Evolutionary conservation across 1,139 yeast genomes (phyloP), one percentile per base, ranked within the genome.

Genomic region (Kodamaea sp.): DNA sequence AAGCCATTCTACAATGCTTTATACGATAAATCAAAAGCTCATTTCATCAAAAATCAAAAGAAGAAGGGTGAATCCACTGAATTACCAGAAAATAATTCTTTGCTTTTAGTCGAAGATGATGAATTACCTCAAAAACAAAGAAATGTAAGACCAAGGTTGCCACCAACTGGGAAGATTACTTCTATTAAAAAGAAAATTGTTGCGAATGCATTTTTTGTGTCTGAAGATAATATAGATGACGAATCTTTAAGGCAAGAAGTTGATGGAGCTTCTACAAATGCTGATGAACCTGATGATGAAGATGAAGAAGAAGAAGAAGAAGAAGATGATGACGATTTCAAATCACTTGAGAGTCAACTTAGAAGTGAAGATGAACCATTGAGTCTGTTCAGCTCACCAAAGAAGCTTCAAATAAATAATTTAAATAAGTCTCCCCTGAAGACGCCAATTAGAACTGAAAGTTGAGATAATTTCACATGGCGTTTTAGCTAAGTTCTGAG

Each of bases 161-260:
- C 97, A 2, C 97, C 97, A 0, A 88, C 90, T 8, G 98, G 97
- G 34, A 90, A 87, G 58, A 86, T 92, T 29, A 63, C 84, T 0
- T 71, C 78, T 2, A 67, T 80, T 27, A 89, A 87, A 64, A 87
- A 83, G 65, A 80, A 75, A 52, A 57, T 73, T 8, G 62, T 80
- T 6, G 65, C 77, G 1, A 72, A 60, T 35, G 73, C 84, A 0
- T 84, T 73, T 52, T 74, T 67, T 40, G 50, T 68, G 29, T 59
- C 64, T 2, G 71, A 65, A 23, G 3, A 15, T 15, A 15, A 15
- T 15, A 15, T 3, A 15, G 51, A 42, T 9, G 57, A 46, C n/a
- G 60, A 52, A 11, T 15, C 20, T 15, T 15, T 15, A 15, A 15
- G 20, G 20, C 20, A 15, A 3, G 20, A 15, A 15, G 20, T 15